phyloP scores from a whole-genome alignment of 108 stramenopile genomes.

The Aureococcus anophagefferens region DNA sequence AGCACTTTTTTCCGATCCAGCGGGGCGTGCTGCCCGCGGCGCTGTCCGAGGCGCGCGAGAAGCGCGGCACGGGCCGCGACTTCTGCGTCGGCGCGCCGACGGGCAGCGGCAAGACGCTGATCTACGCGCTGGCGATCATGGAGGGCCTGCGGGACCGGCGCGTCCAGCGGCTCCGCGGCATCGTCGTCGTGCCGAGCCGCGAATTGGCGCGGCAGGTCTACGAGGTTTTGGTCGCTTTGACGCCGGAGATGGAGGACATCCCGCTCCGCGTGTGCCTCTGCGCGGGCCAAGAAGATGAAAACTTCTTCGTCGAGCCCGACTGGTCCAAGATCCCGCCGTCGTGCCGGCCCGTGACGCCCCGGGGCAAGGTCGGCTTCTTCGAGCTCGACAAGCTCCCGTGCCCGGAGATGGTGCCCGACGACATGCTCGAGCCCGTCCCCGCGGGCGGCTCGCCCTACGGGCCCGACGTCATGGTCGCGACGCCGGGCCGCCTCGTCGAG shows the following conservation, averaged over 20 bases:
- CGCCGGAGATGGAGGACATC: background rate
- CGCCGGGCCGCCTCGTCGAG: conserved; percentile 83
- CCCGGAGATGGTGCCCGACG: conserved; percentile 15
- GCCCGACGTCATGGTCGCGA: conserved; percentile 78
- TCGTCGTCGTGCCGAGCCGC: conserved; percentile 83
- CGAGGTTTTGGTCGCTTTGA: background rate
- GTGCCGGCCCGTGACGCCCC: conserved; percentile 27
- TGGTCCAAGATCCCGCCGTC: conserved; percentile 44
- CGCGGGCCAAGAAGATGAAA: conserved; percentile 13
- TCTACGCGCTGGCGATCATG: conserved; percentile 70
- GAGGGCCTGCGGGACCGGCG: conserved; percentile 55
- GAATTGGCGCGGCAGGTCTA: conserved; percentile 33
- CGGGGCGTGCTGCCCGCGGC: conserved; percentile 67
- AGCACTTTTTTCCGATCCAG: conserved; percentile 83
- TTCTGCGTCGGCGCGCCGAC: conserved; percentile 77
- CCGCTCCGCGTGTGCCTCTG: background rate
- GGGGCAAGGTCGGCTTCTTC: conserved; percentile 29
- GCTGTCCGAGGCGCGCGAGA: conserved; percentile 50
- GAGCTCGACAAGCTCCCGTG: conserved; percentile 23
- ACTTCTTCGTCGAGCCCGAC: conserved; percentile 62
- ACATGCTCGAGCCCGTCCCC: conserved; percentile 14
- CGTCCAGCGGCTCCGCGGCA: conserved; percentile 63
- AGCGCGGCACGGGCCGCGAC: conserved; percentile 45
- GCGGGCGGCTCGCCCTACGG: conserved; percentile 45
- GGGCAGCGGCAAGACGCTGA: conserved; percentile 74